Base-by-base conservation (phyloP, 495 filamentous ascomycete species). In the Filosporella fistucella region DNA sequence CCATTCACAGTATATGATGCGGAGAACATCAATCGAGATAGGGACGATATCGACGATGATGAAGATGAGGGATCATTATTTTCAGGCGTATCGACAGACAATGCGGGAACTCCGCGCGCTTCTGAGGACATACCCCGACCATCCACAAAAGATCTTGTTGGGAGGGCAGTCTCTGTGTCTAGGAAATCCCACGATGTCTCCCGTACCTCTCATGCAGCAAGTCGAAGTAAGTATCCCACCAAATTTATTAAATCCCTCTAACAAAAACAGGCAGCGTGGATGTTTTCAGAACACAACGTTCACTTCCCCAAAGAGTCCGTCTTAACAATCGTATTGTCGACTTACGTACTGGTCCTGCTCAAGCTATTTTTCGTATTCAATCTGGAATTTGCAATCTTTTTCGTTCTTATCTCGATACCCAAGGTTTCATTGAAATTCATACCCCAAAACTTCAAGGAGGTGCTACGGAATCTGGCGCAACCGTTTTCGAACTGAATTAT, bases 401-500 rank as follows among this genome's bases (percentile, higher is more conserved):
- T 67, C 80, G 85, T 12, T 73, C 80, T 12, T 85, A 87, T 51
- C 84, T 96, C 49, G 76, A 87, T 49, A 71, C 76, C 51, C 78
- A 86, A 54, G 84, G 80, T 16, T 95, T 95, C 55, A 84, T 89
- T 53, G 91, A 93, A 76, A 91, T 96, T 58, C 88, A 93, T 63
- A 94, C 89, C 0, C 89, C 91, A 35, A 96, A 96, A 70, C 67
- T 97, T 28, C 88, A 90, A 54, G 86, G 87, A 21, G 87, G 86
- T 20, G 89, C 91, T 3, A 91, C 89, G 3, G 91, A 97, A 66
- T 93, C 90, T 47, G 91, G 91, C 38, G 88, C 90, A 38, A 84
- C 84, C 45, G 91, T 96, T n/a, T 97, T 97, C 72, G 84, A 89
- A 61, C 78, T 94, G 40, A 85, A 91, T 56, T 97, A 97, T 67